These are phyloP conservation scores for Ammopiptanthus mongolicus DNA, from an alignment of 306 rosid species.

Conservation along the genomic window DNA sequence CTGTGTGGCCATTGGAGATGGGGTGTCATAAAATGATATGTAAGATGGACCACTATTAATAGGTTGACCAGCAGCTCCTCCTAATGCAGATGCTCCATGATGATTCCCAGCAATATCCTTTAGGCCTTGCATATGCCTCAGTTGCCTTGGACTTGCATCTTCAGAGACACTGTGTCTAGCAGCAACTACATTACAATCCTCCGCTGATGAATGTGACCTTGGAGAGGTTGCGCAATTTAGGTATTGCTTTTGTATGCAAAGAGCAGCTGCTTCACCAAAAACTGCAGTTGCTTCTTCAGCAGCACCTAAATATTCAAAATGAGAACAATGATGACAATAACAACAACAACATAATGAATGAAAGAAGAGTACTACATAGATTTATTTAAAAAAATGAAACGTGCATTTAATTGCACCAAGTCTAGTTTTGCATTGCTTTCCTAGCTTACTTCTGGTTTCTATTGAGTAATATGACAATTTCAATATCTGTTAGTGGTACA, in stretches of 20 bases:
- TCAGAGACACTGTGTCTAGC: slow-evolving; percentile 51
- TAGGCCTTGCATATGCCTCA: slow-evolving; percentile 56
- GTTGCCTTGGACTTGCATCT: slow-evolving; percentile 65
- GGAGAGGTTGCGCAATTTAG: slow-evolving; percentile 47
- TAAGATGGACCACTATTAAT: slow-evolving; percentile 55
- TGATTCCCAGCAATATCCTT: slow-evolving; percentile 76
- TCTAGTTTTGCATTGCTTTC: background rate
- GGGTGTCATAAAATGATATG: slow-evolving; percentile 78
- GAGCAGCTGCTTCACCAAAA: slow-evolving; percentile 92
- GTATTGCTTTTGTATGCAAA: slow-evolving; percentile 78
- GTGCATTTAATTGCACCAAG: background rate
- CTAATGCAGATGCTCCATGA: slow-evolving; percentile 49
- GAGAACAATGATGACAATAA: background rate
- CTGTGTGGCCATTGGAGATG: slow-evolving; percentile 84
- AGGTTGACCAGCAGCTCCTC: slow-evolving; percentile 65
- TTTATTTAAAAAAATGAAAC: background rate
- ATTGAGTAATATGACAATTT: background rate
- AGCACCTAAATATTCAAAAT: slow-evolving; percentile 48
- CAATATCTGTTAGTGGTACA: background rate
- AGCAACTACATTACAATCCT: slow-evolving; percentile 52
- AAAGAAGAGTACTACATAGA: background rate
- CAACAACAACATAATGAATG: background rate
- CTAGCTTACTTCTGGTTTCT: background rate
- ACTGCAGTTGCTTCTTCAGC: slow-evolving; percentile 91
- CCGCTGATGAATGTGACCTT: slow-evolving; percentile 44